Percentiles rank a stretch among this genome's conserved stretches.
Conservation (phyloP, 768 basidiomycete genomes). For the Saitozyma sp. region DNA sequence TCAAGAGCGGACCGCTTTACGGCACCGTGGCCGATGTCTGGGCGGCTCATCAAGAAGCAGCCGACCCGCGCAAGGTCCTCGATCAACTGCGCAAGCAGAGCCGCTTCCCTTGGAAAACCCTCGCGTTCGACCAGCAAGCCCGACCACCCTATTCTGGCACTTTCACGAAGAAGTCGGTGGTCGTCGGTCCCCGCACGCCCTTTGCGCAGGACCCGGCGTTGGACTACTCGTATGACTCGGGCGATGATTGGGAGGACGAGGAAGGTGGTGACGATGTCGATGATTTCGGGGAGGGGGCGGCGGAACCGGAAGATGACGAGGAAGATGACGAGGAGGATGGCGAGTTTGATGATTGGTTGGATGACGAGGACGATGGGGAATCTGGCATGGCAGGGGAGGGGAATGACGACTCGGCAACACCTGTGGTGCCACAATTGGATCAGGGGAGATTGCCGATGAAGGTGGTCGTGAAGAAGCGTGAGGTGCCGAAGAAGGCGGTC, state of each 20-base stretch:
- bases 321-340: constrained; percentile 61
- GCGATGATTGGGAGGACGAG: constrained; percentile 94
- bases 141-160: constrained; percentile 95
- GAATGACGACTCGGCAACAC: constrained; percentile 11
- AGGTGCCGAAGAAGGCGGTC: constrained; percentile 65
- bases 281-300: constrained; percentile 65
- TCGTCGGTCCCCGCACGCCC: constrained; percentile 79
- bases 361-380: constrained; percentile 68
- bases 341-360: constrained; percentile 75
- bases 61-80: constrained; percentile 67
- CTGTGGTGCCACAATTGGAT: constrained; percentile 2
- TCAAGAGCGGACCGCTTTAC: constrained; percentile 32
- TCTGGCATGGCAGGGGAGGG: constrained; percentile 28
- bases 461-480: constrained; percentile 37
- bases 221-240: constrained; percentile 92
- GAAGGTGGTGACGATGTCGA: constrained; percentile 61
- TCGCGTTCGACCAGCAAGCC: constrained; percentile 79
- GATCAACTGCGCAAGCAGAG: constrained; percentile 64
- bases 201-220: constrained; percentile 74
- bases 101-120: constrained; percentile 70
- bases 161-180: constrained; percentile 77
- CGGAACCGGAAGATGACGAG: constrained; percentile 41
- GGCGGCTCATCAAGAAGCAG: constrained; percentile 61
- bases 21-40: constrained; percentile 39
- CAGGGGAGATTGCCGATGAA: constrained; percentile 27